Base-by-base conservation (phyloP, 257 asterid genomes). In the Fraxinus quadrangulata region DNA sequence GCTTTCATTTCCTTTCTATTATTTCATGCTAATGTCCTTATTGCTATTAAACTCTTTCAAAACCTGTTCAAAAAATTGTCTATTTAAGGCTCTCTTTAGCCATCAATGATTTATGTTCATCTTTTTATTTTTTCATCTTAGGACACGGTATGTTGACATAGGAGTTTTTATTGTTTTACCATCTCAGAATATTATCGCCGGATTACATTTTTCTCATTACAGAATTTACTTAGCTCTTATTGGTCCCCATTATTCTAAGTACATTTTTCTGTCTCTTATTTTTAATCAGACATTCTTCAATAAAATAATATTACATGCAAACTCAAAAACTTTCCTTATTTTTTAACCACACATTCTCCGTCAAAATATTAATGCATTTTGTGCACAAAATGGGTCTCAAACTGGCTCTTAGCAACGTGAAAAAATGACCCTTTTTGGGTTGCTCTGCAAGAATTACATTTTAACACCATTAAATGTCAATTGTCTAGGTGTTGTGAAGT, bases 401-500 rank as follows among this genome's bases (percentile, higher is more conserved):
- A 33, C 36, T 3, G 36, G 0, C 36, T 33, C 36, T 33, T 33
- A n/a, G 66, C 0, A 19, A 63, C 10, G 17, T 24, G 34, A 7
- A 4, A 63, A 63, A 26, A 11, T 63, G 36, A 26, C 34, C 3
- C 10, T 56, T 56, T n/a, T 26, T 56, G 34, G 5, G 36, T 26
- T 63, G 31, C 69, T 63, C 23, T 26, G 31, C 26, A 59, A 2
- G 67, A 59, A 59, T 21, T 59, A 59, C 67, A 2, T 21, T 59
- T 21, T 59, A 9, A n/a, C 67, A 47, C 21, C 16, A 59, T 59
- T 59, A 21, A 47, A 47, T 69, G 3, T 65, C 19, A 14, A 78
- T 26, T 37, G 40, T 42, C 31, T 70, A 31, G 59, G 71, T 61
- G 17, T 40, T 65, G 83, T 66, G 73, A 77, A 65, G 72, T 59